Base-by-base conservation (phyloP, 805 yeast genomes). In the Yarrowia sp. region DNA sequence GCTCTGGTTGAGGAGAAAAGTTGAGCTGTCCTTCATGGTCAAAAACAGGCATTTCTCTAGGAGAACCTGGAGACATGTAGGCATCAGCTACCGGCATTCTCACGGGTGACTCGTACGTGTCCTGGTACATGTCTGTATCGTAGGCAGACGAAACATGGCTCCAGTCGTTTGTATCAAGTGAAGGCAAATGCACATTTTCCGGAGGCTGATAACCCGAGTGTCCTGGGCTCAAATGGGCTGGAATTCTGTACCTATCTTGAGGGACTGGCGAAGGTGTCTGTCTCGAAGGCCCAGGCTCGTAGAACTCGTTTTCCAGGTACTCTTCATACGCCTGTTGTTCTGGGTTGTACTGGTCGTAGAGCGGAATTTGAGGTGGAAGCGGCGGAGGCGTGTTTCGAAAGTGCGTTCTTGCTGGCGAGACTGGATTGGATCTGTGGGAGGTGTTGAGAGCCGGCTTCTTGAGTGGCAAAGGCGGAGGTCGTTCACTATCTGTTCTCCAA, bases 401-500 rank as follows among this genome's bases (percentile, higher is more conserved):
- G 17, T 36, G 58, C 7, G 31, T 8, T 13, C 28, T 10, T 3
- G 15, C 38, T n/a, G 61, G 42, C 6, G 51, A 18, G 8, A 33
- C 41, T 2, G 62, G 43, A 14, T 22, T 33, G 14, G 64, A 60
- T 47, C 60, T 14, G 31, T 35, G 53, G 8, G 64, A 60, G 33
- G 58, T 60, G 61, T 47, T 43, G 35, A 47, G 22, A 32, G 64
- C 42, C 15, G 64, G 60, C 35, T 38, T 47, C 17, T 47, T 47
- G 64, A 47, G 58, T 14, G 64, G 60, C 22, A 45, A 9, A 1
- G 64, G 64, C 3, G 64, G 43, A 1, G 64, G 64, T 2, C 61
- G 31, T n/a, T 47, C 64, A 28, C 42, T 22, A 11, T 60, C 64
- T 11, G 53, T 14, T 2, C 58, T 60, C 64, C 64, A 60, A 9